These are phyloP conservation scores for Basipetospora chlamydospora DNA, from an alignment of 2,329 filamentous ascomycete species.

Conservation along the genomic window DNA sequence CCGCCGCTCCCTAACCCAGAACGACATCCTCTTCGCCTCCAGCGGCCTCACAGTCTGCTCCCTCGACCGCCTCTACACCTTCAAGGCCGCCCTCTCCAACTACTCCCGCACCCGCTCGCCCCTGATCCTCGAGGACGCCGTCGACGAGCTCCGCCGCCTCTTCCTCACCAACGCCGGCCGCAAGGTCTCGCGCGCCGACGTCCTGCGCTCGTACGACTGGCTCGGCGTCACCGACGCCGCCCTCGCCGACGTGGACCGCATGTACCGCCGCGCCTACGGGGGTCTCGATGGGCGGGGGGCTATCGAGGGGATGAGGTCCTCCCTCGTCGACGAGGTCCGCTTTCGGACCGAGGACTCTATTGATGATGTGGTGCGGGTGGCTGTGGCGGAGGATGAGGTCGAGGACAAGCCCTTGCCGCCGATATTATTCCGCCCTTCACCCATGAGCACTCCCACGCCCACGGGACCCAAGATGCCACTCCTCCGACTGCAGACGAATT, in stretches of 20 bases:
- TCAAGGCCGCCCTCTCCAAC: conserved; percentile 44
- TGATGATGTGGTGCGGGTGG: conserved; percentile 6
- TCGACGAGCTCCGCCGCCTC: conserved; percentile 47
- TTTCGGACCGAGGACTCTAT: conserved; percentile 4
- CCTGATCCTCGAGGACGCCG: conserved; percentile 40
- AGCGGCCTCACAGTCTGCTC: conserved; percentile 44
- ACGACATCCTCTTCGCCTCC: conserved; percentile 45
- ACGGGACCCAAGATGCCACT: conserved; percentile 14
- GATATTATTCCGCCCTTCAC: conserved; percentile 12
- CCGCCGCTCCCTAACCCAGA: conserved; percentile 40
- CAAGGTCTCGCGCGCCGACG: conserved; percentile 32
- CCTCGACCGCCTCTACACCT: conserved; percentile 48
- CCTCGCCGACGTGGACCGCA: conserved; percentile 37
- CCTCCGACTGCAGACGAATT: conserved; percentile 30
- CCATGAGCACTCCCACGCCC: conserved; percentile 12
- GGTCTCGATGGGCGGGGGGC: conserved; percentile 29
- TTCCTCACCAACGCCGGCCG: conserved; percentile 37
- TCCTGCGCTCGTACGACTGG: conserved; percentile 42
- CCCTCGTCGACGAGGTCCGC: neutral
- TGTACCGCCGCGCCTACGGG: conserved; percentile 43
- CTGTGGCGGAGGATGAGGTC: conserved; percentile 11
- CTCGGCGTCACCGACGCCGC: conserved; percentile 35
- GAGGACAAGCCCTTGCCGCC: neutral
- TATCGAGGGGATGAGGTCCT: conserved; percentile 23
- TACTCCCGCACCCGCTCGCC: conserved; percentile 33